Evolutionary conservation across 768 basidiomycete species (phyloP), one percentile per base, ranked within the genome.

Genomic region (Russula emetica): DNA sequence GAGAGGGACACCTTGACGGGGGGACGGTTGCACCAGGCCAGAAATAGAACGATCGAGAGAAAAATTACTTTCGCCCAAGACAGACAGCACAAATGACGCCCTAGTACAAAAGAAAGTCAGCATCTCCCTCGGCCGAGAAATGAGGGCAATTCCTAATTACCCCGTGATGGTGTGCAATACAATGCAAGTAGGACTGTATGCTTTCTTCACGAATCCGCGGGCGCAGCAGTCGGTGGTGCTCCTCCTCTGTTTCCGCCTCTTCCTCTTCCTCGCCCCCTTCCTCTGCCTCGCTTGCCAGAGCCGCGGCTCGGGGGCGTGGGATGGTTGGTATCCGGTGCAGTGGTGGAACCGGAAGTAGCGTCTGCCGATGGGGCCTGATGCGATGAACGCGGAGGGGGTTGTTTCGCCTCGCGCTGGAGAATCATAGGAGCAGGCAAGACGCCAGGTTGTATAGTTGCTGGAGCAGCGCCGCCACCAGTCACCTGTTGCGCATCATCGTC

Each of bases 341-440:
- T 7, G n/a, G 9, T 22, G 32, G 24, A 16, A 5, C 55, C 62
- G 1, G 50, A 51, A 1, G 56, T 16, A 34, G 40, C 32, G 10
- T 58, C 56, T 14, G 50, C 18, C 6, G 56, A 34, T 18, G 49
- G 30, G 3, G 32, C 13, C 14, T 56, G 59, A 22, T 64, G 59
- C n/a, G 55, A 42, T 5, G 55, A 18, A n/a, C 59, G 63, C 10
- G 40, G 40, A 13, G 57, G 58, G 16, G 16, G 45, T 1, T 36
- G 26, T 30, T 61, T 59, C 24, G 55, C 51, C 44, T 74, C 73
- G 63, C 71, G 66, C 58, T 70, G 74, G 49, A 74, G 50, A 6
- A 72, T 74, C 38, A 64, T 66, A 10, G 58, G 68, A 58, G 65
- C 72, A 60, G 55, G 60, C 30, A 63, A 66, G 22, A 67, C 60